Evolutionary conservation across 2,329 filamentous ascomycete species (phyloP), one percentile per base, ranked within the genome.

Genomic region (Fusarium tricinctum): DNA sequence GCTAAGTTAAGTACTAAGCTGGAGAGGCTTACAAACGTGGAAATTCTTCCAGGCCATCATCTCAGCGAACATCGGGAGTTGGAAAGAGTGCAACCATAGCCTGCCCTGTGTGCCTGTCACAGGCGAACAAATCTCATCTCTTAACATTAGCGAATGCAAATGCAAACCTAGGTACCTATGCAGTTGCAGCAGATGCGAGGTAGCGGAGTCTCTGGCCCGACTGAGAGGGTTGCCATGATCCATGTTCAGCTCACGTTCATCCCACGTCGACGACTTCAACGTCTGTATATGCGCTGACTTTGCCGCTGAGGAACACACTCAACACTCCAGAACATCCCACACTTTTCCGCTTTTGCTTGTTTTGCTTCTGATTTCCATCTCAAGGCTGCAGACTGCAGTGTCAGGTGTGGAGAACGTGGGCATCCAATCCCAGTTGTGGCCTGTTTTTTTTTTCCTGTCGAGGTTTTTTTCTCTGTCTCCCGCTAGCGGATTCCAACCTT

Each of bases 381-480:
- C 44, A 35, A 49, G 40, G 44, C 28, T 30, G 28, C 28, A 30
- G 28, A 26, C 53, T 45, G 40, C 32, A 59, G 44, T 44, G 13
- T 33, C 26, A 28, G 54, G 54, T 55, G 66, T 63, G 61, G 61
- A 28, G 66, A 69, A 54, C 48, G 48, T 69, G 55, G 28, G 28
- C 28, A 30, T 30, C 33, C 45, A 45, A 28, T 58, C 26, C 30
- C 65, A 55, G 45, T 49, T 69, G 52, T 69, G 61, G 66, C 66
- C 66, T 69, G 61, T 67, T 69, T 69, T 64, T 43, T 57, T 60
- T 42, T 58, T 23, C 26, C 13, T n/a, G 40, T 69, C 50, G 28
- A 69, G 50, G 47, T 33, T 50, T 57, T 59, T 61, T 69, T 52
- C 23, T 57, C 19, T 26, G 8, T 9, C 33, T 39, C 15, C 12